phyloP scores from a whole-genome alignment of 345 rosid species.

The Lepidium didymum region DNA sequence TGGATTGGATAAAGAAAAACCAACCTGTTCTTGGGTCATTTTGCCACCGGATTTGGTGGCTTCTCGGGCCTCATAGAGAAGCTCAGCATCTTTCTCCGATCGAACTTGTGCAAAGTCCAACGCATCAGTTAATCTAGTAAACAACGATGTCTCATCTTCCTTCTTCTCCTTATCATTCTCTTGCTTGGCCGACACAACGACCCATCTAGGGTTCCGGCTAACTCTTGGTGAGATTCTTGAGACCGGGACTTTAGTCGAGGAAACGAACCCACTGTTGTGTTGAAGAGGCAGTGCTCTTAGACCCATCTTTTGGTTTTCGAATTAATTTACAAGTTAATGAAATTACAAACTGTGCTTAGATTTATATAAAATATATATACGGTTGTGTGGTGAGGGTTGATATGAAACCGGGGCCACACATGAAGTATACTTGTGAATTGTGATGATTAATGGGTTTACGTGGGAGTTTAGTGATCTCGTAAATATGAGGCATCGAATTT shows the following conservation, averaged over 20 bases:
- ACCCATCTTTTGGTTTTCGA: slow-evolving; percentile 11
- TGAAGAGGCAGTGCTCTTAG: slow-evolving; percentile 25
- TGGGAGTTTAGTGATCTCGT: slow-evolving; percentile 23
- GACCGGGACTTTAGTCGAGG: slow-evolving; percentile 9
- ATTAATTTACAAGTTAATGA: not conserved
- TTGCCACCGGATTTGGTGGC: slow-evolving; percentile 59
- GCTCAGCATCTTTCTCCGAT: slow-evolving; percentile 69
- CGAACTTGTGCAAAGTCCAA: slow-evolving; percentile 80
- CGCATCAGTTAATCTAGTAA: slow-evolving; percentile 62
- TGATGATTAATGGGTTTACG: slow-evolving; percentile 19
- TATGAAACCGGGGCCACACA: not conserved
- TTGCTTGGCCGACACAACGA: slow-evolving; percentile 24
- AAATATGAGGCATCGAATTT: slow-evolving; percentile 5
- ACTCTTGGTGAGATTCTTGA: slow-evolving; percentile 15
- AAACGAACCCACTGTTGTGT: slow-evolving; percentile 11
- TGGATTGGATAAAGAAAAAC: not conserved
- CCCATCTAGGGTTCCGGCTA: slow-evolving; percentile 25
- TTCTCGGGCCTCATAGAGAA: slow-evolving; percentile 65
- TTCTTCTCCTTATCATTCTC: slow-evolving; percentile 30
- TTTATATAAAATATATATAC: not conserved
- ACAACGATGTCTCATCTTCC: slow-evolving; percentile 53
- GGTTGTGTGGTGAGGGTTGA: slow-evolving; percentile 7
- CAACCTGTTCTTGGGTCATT: slow-evolving; percentile 71
- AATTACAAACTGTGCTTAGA: not conserved
- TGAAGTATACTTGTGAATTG: too few relatives aligned